These are phyloP conservation scores for Aspergillus sp. DNA, from an alignment of 2,329 filamentous ascomycete genomes.

Conservation along the genomic window DNA sequence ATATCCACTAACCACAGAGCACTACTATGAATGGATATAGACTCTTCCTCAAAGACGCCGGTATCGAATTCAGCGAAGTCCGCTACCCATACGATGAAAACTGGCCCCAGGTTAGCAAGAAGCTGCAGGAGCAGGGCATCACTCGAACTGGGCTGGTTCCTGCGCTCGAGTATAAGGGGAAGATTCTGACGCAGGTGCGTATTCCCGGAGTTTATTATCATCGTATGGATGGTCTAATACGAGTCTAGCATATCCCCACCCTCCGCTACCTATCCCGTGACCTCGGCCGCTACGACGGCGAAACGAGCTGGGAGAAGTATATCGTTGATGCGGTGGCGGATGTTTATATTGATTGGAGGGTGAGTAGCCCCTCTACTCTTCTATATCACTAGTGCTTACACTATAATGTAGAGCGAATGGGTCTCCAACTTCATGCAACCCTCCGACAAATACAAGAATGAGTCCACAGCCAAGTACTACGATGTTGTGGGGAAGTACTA, in stretches of 20 bases:
- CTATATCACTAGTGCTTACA: no score
- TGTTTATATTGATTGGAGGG: slow-evolving; percentile 46
- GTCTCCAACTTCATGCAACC: slow-evolving; percentile 34
- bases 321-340: slow-evolving; percentile 42
- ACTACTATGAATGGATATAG: slow-evolving; percentile 6
- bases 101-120: slow-evolving; percentile 29
- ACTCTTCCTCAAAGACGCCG: slow-evolving; percentile 33
- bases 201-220: background rate
- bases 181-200: slow-evolving; percentile 22
- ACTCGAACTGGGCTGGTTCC: slow-evolving; percentile 38
- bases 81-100: slow-evolving; percentile 32
- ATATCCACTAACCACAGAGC: background rate
- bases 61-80: slow-evolving; percentile 30
- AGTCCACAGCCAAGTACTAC: slow-evolving; percentile 33
- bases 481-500: slow-evolving; percentile 35
- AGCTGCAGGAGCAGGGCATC: slow-evolving; percentile 30
- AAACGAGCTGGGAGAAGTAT: slow-evolving; percentile 41
- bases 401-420: slow-evolving; percentile 23
- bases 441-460: slow-evolving; percentile 36
- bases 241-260: slow-evolving; percentile 32
- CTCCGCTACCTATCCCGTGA: slow-evolving; percentile 42
- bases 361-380: slow-evolving; percentile 19
- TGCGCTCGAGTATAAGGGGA: slow-evolving; percentile 39
- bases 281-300: slow-evolving; percentile 40
- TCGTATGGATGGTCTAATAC: background rate